phyloP scores from a whole-genome alignment of 257 asterid genomes.

The Phtheirospermum japonicum region DNA sequence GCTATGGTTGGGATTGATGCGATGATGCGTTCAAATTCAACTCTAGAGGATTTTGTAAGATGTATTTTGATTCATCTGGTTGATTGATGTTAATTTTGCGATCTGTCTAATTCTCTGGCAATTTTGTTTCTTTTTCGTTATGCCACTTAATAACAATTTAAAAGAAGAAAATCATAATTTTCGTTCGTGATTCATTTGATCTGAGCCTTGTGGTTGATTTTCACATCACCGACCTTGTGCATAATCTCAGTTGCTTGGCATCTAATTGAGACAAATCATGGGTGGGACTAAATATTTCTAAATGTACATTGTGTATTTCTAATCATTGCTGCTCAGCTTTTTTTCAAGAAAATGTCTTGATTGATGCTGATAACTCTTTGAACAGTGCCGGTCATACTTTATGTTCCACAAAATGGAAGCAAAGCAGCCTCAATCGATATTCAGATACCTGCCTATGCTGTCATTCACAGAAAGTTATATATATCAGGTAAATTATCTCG shows the following conservation, averaged over 20 bases:
- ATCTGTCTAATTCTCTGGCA: neutral
- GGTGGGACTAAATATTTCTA: neutral
- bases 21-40: slow-evolving; percentile 83
- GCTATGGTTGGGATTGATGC: slow-evolving; percentile 70
- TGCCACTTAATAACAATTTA: slow-evolving; percentile 11
- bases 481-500: slow-evolving; percentile 63
- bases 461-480: slow-evolving; percentile 88
- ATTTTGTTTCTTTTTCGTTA: neutral
- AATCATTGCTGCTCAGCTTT: neutral
- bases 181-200: neutral
- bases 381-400: slow-evolving; percentile 90
- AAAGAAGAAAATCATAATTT: neutral
- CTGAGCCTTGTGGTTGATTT: too few relatives aligned
- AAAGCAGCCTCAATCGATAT: slow-evolving; percentile 54
- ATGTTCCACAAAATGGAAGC: slow-evolving; percentile 85
- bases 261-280: neutral
- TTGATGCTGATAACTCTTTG: neutral
- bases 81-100: slow-evolving; percentile 5
- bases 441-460: slow-evolving; percentile 80
- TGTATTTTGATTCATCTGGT: slow-evolving; percentile 8
- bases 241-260: neutral
- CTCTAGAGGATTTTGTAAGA: slow-evolving; percentile 96
- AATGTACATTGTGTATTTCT: neutral
- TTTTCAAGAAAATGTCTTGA: neutral
- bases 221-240: neutral